Base-by-base conservation (phyloP, 768 basidiomycete species). In the Pleurotus djamor region DNA sequence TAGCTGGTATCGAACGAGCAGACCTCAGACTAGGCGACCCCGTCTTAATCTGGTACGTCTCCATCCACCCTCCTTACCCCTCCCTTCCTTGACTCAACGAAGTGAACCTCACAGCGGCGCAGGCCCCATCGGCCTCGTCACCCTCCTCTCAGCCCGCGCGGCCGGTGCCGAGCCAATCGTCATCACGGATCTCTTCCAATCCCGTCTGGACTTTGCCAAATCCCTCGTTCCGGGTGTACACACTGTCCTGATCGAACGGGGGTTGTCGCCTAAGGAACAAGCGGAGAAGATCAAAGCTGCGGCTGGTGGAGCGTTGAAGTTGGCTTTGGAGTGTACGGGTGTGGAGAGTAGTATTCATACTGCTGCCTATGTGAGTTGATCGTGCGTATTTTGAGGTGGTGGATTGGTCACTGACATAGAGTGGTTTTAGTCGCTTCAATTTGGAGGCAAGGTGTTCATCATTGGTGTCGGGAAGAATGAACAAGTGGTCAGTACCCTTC, bases 101-200 rank as follows among this genome's bases (percentile, higher is more conserved):
- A 28, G 1, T 28, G 21, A 28, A 32, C 60, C 45, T 38, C 58
- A 16, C 59, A 87, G 85, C 65, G 87, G 87, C 58, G 84, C 86
- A 21, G 87, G 87, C 14, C 87, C 87, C 2, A 88, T 89, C 57
- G 87, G 87, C 14, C 75, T 88, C 17, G 74, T 84, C 28, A 76
- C 86, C 14, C 75, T 88, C 16, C 76, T 88, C 34, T 83, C 86
- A 52, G 84, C 86, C 5, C 76, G 84, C 48, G 87, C 87, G 49
- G 87, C 87, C 44, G 87, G 87, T 5, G 87, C 86, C 13, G 85
- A 88, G 59, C 87, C 87, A 5, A 81, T 88, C 60, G 76, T 88
- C 51, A 88, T 88, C 41, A 88, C 87, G 10, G 87, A 88, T 66
- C 73, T 88, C 50, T 79, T 88, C 69, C 82, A 85, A 64, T 84